These are phyloP conservation scores for Wallacemonas sp. DNA, from an alignment of 208 protist species.

Conservation along the genomic window DNA sequence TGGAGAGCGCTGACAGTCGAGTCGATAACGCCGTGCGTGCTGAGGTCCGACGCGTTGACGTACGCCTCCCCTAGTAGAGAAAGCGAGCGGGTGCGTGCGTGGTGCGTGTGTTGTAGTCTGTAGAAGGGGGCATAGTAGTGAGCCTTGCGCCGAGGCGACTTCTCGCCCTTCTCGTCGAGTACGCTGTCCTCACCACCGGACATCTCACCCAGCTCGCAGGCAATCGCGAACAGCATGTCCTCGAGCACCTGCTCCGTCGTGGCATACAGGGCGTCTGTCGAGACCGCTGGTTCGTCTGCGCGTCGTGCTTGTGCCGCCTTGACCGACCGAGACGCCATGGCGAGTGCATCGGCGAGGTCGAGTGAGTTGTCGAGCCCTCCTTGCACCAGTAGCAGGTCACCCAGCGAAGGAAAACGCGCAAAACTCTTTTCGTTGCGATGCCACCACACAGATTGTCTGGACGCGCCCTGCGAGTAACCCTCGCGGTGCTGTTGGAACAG, in stretches of 20 bases:
- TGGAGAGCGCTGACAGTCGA: conserved; percentile 27
- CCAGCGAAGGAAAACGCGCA: too few species aligned
- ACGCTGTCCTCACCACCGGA: too few species aligned
- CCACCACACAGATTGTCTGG: too few species aligned
- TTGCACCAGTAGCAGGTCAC: not conserved
- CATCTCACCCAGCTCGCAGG: not conserved
- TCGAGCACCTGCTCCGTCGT: not conserved
- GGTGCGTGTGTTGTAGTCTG: too few species aligned
- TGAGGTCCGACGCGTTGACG: conserved; percentile 29
- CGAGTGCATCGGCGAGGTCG: not conserved
- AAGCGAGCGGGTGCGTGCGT: too few species aligned
- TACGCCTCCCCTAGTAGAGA: conserved; percentile 15
- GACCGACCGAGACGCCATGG: not conserved
- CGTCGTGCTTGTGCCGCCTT: not conserved
- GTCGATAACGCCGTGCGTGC: conserved; percentile 40
- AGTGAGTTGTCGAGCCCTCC: too few species aligned
- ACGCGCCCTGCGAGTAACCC: too few species aligned
- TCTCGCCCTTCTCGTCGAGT: too few species aligned
- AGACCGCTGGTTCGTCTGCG: not conserved
- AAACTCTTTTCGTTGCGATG: too few species aligned
- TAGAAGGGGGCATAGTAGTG: not conserved
- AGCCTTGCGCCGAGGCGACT: not conserved
- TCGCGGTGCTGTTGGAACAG: not conserved
- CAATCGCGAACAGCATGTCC: conserved; percentile 5
- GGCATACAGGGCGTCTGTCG: not conserved